phyloP scores from a whole-genome alignment of 306 rosid genomes.

The Fagus crenata region DNA sequence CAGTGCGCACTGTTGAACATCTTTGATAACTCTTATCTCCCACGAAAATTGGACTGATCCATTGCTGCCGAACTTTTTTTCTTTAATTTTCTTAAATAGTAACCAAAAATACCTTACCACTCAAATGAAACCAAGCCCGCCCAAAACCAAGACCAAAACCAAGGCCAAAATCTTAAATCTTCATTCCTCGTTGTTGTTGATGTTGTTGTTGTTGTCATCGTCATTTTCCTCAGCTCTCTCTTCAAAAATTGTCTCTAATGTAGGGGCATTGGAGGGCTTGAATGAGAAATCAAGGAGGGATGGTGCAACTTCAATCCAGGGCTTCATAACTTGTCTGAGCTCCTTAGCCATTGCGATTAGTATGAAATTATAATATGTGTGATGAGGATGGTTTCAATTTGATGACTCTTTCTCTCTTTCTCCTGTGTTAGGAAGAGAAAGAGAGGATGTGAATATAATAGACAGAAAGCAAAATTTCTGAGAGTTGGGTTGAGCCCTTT shows the following conservation, averaged over 20 bases:
- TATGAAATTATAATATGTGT: not conserved
- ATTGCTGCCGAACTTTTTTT: no score
- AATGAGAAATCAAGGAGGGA: slow-evolving; percentile 37
- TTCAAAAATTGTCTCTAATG: slow-evolving; percentile 51
- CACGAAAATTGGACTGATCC: no score
- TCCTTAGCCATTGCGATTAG: slow-evolving; percentile 38
- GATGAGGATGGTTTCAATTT: not conserved
- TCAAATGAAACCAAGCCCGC: not conserved
- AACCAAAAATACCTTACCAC: no score
- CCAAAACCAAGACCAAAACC: not conserved
- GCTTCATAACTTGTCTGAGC: slow-evolving; percentile 31
- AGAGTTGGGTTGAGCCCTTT: no score
- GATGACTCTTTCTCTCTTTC: slow-evolving; percentile 10
- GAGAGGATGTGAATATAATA: not conserved
- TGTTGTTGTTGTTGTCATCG: slow-evolving; percentile 10
- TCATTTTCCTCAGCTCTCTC: slow-evolving; percentile 38
- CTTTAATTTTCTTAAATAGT: no score
- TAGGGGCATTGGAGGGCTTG: slow-evolving; percentile 43
- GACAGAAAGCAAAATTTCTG: no score
- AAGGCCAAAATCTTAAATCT: not conserved
- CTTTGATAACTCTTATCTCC: not conserved
- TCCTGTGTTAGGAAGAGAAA: not conserved
- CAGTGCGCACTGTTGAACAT: not conserved
- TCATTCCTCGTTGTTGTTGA: not conserved
- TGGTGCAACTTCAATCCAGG: slow-evolving; percentile 61